Evolutionary conservation across 129 eudicot species (phyloP).

Genomic region (Arctium lappa): DNA sequence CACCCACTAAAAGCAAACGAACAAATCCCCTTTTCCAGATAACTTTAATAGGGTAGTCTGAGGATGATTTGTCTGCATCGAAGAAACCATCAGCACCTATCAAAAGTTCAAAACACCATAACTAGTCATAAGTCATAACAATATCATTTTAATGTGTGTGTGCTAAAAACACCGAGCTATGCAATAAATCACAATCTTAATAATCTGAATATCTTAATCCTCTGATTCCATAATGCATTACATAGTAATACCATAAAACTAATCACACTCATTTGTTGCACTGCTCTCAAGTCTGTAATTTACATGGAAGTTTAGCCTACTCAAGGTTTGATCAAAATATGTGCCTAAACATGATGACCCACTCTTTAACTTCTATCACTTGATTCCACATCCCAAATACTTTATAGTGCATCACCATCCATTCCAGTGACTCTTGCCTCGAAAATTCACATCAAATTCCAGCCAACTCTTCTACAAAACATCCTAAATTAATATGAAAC

Average conservation of each 20-base stretch:
- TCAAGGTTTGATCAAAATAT: not conserved
- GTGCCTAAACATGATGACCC: not conserved
- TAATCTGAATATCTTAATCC: not conserved
- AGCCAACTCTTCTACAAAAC: not conserved
- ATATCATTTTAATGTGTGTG: not conserved
- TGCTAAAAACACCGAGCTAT: not conserved
- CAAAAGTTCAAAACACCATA: slow-evolving; percentile 10
- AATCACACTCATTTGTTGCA: not conserved
- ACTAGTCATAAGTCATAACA: not conserved
- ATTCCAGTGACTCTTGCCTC: not conserved
- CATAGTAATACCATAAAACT: not conserved
- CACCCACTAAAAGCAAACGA: slow-evolving; percentile 84
- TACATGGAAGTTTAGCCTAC: not conserved
- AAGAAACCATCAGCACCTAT: slow-evolving; percentile 43
- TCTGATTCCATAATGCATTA: not conserved
- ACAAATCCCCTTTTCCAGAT: slow-evolving; percentile 87
- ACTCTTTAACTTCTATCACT: not conserved
- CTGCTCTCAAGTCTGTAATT: not conserved
- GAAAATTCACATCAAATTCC: not conserved
- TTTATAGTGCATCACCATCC: not conserved
- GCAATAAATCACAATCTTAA: slow-evolving; percentile 2
- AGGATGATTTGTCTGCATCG: slow-evolving; percentile 42
- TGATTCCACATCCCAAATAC: not conserved
- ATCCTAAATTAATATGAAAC: not conserved
- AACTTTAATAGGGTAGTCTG: slow-evolving; percentile 53